phyloP scores from a whole-genome alignment of 2,329 filamentous ascomycete species.

The Cytospora mali region DNA sequence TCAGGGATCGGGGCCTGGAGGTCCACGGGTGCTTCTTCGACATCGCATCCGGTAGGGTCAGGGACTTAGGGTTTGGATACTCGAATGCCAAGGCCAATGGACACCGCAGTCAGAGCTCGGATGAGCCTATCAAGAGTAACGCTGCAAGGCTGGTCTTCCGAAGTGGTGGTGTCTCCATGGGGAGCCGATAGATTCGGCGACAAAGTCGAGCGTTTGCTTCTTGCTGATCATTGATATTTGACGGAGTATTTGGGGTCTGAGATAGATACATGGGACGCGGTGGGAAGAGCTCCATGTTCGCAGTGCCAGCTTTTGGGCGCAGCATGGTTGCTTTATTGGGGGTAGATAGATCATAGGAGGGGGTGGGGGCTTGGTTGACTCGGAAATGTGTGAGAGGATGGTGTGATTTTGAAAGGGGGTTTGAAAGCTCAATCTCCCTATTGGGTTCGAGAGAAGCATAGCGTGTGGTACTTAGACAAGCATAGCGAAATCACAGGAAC shows the following conservation, averaged over 20 bases:
- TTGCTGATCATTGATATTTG: background rate
- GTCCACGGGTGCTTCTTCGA: slow-evolving; percentile 82
- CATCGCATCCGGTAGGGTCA: slow-evolving; percentile 50
- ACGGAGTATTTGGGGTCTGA: background rate
- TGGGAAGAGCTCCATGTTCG: slow-evolving; percentile 10
- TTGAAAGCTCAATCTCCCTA: no score
- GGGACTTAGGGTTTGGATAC: slow-evolving; percentile 52
- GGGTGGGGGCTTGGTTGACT: background rate
- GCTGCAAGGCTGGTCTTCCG: slow-evolving; percentile 56
- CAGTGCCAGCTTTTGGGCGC: background rate
- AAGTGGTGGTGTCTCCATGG: slow-evolving; percentile 44
- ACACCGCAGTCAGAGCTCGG: slow-evolving; percentile 23
- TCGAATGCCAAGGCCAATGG: slow-evolving; percentile 30
- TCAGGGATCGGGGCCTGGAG: slow-evolving; percentile 68
- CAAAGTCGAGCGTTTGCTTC: background rate
- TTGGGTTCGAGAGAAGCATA: no score
- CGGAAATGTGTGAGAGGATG: background rate
- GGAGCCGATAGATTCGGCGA: slow-evolving; percentile 32
- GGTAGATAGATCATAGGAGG: slow-evolving; percentile 2
- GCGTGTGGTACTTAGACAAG: background rate
- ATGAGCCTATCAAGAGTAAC: slow-evolving; percentile 48
- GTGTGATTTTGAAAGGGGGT: background rate
- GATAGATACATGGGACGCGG: background rate
- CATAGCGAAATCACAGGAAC: no score
- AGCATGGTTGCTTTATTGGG: background rate